Evolutionary conservation across 2,329 filamentous ascomycete genomes (phyloP).

Genomic region (Ascochyta rabiei): DNA sequence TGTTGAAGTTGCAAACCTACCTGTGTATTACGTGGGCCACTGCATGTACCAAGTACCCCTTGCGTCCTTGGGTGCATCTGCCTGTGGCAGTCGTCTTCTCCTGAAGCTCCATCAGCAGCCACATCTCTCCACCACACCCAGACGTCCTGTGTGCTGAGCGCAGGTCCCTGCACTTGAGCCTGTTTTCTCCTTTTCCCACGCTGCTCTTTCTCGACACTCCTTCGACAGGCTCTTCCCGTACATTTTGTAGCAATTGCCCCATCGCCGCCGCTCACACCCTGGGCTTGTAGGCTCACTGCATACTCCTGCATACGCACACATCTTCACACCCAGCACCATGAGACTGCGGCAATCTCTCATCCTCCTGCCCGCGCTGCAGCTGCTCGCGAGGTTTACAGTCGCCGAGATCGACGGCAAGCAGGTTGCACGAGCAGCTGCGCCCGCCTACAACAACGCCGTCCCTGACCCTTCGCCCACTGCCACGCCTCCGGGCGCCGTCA

Average conservation of each 20-base stretch:
- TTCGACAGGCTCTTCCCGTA: neutral
- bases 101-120: slow-evolving; percentile 15
- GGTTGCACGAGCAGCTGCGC: slow-evolving; percentile 39
- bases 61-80: too few species aligned
- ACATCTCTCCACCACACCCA: slow-evolving; percentile 8
- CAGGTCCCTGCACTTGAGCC: neutral
- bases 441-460: slow-evolving; percentile 30
- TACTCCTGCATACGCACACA: slow-evolving; percentile 15
- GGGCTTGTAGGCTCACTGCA: slow-evolving; percentile 2
- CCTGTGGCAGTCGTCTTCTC: slow-evolving; percentile 24
- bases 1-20: neutral
- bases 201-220: slow-evolving; percentile 1
- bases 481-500: slow-evolving; percentile 27
- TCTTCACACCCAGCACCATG: slow-evolving; percentile 55
- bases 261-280: slow-evolving; percentile 3
- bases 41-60: slow-evolving; percentile 36
- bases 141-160: slow-evolving; percentile 13
- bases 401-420: slow-evolving; percentile 37
- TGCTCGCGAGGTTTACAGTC: slow-evolving; percentile 57
- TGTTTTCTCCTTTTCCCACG: neutral
- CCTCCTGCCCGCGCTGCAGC: slow-evolving; percentile 66
- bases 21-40: slow-evolving; percentile 5
- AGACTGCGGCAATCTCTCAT: slow-evolving; percentile 61
- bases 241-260: neutral
- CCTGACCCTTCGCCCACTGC: slow-evolving; percentile 32